A percentile compares a stretch with the other conserved stretches of the same genome.
These are phyloP conservation scores for Rhodomyrtus tomentosa DNA, from an alignment of 345 rosid genomes.

Conservation along the genomic window DNA sequence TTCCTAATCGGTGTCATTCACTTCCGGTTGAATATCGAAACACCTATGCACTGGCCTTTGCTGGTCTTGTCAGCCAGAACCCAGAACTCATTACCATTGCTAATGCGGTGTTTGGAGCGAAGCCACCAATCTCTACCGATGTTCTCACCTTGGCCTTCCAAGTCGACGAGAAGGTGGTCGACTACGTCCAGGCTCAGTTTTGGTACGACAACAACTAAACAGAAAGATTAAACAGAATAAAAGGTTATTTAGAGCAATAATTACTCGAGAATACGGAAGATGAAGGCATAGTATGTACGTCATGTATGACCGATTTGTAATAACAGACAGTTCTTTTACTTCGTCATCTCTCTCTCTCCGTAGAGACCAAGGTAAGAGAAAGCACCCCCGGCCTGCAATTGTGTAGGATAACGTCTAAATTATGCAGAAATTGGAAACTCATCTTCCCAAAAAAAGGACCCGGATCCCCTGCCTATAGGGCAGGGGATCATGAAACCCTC, in stretches of 20 bases:
- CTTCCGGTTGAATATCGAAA: slow-evolving; percentile 5
- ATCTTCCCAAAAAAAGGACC: no score
- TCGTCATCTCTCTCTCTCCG: background rate
- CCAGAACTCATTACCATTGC: slow-evolving; percentile 1
- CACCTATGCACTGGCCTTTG: slow-evolving; percentile 2
- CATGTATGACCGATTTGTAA: background rate
- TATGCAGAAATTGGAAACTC: no score
- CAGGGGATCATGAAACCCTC: no score
- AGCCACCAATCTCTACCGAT: background rate
- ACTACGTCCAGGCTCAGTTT: background rate
- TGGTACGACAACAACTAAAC: background rate
- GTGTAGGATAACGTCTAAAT: no score
- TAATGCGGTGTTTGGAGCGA: slow-evolving; percentile 3
- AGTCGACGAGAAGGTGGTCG: slow-evolving; percentile 1
- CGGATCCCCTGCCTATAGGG: no score
- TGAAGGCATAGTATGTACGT: background rate
- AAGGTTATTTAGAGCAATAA: background rate
- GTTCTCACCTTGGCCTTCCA: slow-evolving; percentile 5
- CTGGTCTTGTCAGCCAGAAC: slow-evolving; percentile 9
- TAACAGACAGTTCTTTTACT: background rate
- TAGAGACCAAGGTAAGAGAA: no score
- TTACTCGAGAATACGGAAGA: background rate
- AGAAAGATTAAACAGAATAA: background rate
- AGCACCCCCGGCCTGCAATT: no score
- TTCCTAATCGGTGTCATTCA: slow-evolving; percentile 5